phyloP scores from a whole-genome alignment of 352 stramenopile species.

The Pythium rishiriense region DNA sequence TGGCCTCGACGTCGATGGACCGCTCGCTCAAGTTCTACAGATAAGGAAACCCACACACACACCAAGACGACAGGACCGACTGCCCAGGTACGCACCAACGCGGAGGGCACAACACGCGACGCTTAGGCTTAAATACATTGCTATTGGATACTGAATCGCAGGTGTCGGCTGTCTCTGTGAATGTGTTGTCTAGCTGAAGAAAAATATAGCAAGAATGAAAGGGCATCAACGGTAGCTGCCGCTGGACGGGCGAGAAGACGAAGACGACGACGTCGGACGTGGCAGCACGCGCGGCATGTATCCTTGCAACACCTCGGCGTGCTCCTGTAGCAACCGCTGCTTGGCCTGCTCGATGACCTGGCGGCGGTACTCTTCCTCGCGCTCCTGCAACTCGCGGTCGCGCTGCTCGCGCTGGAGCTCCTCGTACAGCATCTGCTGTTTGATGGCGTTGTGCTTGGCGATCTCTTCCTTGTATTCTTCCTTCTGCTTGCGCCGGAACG shows the following conservation, averaged over 20 bases:
- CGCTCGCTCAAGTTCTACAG: constrained; percentile 76
- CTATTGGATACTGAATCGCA: constrained; percentile 10
- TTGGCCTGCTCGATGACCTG: constrained; percentile 87
- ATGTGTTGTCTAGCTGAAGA: not conserved
- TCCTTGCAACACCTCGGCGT: constrained; percentile 78
- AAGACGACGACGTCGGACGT: constrained; percentile 20
- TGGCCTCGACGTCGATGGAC: constrained; percentile 75
- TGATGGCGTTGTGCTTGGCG: constrained; percentile 50
- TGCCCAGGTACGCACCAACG: not conserved
- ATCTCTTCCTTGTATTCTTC: constrained; percentile 73
- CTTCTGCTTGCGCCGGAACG: constrained; percentile 58
- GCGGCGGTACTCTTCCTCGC: constrained; percentile 81
- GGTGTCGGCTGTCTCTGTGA: not conserved
- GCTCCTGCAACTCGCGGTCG: constrained; percentile 58
- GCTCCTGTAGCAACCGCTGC: constrained; percentile 79
- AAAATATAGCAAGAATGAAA: not conserved
- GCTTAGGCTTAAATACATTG: constrained; percentile 23
- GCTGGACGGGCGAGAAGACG: constrained; percentile 15
- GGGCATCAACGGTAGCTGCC: constrained; percentile 11
- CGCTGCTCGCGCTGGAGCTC: constrained; percentile 77
- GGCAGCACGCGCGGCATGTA: constrained; percentile 54
- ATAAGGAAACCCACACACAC: constrained; percentile 26
- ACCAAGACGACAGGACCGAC: not conserved
- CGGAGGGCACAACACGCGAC: not conserved
- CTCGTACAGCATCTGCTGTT: constrained; percentile 73